phyloP scores from a whole-genome alignment of 306 rosid species.

The Medicago truncatula region MtrunA17r5.0-ANR NC_053042.1:22274501-22275000 shows the following conservation, averaged over 20 bases:
- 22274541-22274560: conserved; percentile 42
- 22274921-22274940: conserved; percentile 49
- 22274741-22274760: conserved; percentile 53
- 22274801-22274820: conserved; percentile 42
- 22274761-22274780: conserved; percentile 42
- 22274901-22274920: conserved; percentile 52
- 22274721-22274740: conserved; percentile 48
- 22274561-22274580: conserved; percentile 36
- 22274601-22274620: conserved; percentile 48
- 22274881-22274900: conserved; percentile 46
- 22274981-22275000: conserved; percentile 44
- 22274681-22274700: conserved; percentile 36
- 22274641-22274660: conserved; percentile 43
- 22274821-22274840: conserved; percentile 47
- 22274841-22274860: conserved; percentile 51
- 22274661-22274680: conserved; percentile 45
- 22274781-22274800: conserved; percentile 43
- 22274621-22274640: conserved; percentile 51
- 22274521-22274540: conserved; percentile 50
- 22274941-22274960: conserved; percentile 56
- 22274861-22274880: conserved; percentile 50
- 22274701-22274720: conserved; percentile 43
- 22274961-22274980: conserved; percentile 49
- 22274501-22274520: conserved; percentile 46
- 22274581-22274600: conserved; percentile 43